These are phyloP conservation scores for Kappamyces sp. DNA, from an alignment of 192 early-diverging fungal genomes.

Conservation along the genomic window DNA sequence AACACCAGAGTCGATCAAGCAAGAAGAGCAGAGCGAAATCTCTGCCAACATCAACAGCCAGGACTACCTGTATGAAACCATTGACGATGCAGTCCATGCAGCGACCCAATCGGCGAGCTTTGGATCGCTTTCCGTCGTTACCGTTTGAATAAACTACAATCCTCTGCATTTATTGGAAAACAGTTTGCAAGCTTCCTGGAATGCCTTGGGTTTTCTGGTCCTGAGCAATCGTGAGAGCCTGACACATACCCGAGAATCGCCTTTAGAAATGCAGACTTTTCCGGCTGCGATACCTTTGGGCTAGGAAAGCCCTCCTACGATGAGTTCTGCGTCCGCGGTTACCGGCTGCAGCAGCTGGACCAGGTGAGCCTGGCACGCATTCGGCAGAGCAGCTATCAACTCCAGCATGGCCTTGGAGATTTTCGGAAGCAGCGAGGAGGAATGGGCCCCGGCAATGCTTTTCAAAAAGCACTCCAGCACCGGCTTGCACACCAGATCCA, in stretches of 20 bases:
- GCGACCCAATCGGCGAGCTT: too few relatives aligned
- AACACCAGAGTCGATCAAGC: too few relatives aligned
- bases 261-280: conserved; percentile 5
- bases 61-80: too few relatives aligned
- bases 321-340: too few relatives aligned
- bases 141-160: not conserved
- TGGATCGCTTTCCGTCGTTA: too few relatives aligned
- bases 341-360: not conserved
- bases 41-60: too few relatives aligned
- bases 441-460: conserved; percentile 8
- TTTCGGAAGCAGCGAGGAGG: not conserved
- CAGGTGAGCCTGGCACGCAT: not conserved
- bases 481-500: not conserved
- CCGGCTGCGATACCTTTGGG: not conserved
- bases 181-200: not conserved
- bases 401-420: conserved; percentile 4
- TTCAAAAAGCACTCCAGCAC: not conserved
- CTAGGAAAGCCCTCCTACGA: conserved; percentile 8
- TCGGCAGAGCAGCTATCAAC: conserved; percentile 5
- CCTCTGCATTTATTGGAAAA: conserved; percentile 9
- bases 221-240: not conserved
- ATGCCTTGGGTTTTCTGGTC: conserved; percentile 8
- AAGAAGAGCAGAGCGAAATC: too few relatives aligned
- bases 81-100: too few relatives aligned
- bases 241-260: conserved; percentile 6